These are phyloP conservation scores for Suhomyces atakaporum DNA, from an alignment of 1,139 yeast species.

Conservation along the genomic window DNA sequence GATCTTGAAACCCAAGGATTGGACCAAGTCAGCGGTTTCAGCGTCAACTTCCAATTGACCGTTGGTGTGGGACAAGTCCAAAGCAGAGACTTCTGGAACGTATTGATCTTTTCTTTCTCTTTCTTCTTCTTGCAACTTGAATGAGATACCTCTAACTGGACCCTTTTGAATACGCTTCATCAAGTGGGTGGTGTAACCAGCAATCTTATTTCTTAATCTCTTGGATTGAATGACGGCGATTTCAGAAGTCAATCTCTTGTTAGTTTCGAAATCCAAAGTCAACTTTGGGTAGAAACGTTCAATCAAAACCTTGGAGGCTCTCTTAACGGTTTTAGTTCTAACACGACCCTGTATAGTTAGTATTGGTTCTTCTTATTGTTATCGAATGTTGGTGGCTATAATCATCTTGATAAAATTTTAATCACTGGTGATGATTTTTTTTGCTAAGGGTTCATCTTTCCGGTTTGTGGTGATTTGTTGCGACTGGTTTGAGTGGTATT, in stretches of 20 bases:
- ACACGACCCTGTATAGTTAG: constrained; percentile 79
- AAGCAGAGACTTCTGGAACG: constrained; percentile 99
- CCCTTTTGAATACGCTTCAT: constrained; percentile 99
- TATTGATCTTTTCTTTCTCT: constrained; percentile 99
- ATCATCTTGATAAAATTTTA: neutral
- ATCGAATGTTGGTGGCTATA: neutral
- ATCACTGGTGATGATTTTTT: neutral
- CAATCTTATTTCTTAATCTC: constrained; percentile 99
- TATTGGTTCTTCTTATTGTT: constrained; percentile 14
- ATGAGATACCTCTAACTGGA: constrained; percentile 99
- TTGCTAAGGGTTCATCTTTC: neutral
- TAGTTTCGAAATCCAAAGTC: constrained; percentile 99
- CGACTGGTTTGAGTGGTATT: no score
- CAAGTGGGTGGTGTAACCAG: constrained; percentile 99
- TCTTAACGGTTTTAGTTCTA: constrained; percentile 99
- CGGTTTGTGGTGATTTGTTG: neutral
- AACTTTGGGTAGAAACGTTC: constrained; percentile 99
- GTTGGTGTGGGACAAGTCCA: constrained; percentile 95
- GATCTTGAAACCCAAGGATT: constrained; percentile 93
- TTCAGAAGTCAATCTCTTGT: constrained; percentile 99
- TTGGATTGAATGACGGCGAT: constrained; percentile 99
- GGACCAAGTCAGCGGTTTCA: constrained; percentile 96
- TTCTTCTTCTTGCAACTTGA: constrained; percentile 99
- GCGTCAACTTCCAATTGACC: constrained; percentile 97
- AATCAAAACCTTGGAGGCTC: constrained; percentile 99